These are phyloP conservation scores for Corymbia calophylla DNA, from an alignment of 441 rosid genomes.

Conservation along the genomic window DNA sequence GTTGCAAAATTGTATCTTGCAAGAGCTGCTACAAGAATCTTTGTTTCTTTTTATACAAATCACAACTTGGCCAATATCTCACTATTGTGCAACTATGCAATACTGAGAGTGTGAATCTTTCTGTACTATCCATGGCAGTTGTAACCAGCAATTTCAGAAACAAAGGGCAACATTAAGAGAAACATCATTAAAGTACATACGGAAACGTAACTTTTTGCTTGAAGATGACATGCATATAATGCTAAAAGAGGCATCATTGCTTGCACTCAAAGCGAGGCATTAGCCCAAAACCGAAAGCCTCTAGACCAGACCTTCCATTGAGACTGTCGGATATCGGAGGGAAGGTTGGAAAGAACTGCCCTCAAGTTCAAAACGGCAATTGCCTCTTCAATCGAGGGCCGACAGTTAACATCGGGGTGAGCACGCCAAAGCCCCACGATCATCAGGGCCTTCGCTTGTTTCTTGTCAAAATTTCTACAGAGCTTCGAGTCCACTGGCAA, in stretches of 20 bases:
- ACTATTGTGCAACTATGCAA: neutral
- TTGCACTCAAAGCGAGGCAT: neutral
- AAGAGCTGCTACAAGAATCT: too few relatives aligned
- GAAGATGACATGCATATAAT: neutral
- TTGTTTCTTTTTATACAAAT: neutral
- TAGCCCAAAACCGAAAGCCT: neutral
- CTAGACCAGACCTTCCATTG: neutral
- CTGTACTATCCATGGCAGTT: neutral
- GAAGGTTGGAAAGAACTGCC: neutral
- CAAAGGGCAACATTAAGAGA: neutral
- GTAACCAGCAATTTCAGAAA: neutral
- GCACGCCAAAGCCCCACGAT: neutral
- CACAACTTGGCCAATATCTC: neutral
- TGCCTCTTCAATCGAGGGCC: neutral
- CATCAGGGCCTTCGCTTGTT: neutral
- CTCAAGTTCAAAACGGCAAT: neutral
- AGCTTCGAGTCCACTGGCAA: neutral
- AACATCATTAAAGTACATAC: neutral
- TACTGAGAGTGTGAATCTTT: neutral
- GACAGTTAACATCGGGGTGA: neutral
- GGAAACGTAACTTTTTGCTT: neutral
- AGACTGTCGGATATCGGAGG: neutral
- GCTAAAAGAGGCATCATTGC: neutral
- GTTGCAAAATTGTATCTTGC: neutral
- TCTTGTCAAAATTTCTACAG: neutral